phyloP scores from a whole-genome alignment of 176 grass and related monocot species.

The Eremochloa ophiuroides region DNA sequence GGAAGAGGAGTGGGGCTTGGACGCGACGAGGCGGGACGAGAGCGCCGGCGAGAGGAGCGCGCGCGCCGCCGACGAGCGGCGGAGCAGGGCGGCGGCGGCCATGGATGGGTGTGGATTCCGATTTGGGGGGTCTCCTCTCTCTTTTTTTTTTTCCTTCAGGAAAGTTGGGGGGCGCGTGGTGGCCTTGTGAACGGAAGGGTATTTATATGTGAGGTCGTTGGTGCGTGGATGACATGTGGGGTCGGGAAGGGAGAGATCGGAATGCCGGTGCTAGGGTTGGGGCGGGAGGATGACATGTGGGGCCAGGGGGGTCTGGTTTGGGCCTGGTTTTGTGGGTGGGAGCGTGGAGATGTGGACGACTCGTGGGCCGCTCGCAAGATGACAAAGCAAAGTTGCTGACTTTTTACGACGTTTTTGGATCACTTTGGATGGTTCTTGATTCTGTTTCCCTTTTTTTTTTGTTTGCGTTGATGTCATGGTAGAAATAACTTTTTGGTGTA shows the following conservation, averaged over 20 bases:
- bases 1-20: slow-evolving; percentile 65
- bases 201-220: not conserved
- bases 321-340: slow-evolving; percentile 25
- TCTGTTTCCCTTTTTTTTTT: not conserved
- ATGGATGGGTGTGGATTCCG: slow-evolving; percentile 39
- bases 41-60: slow-evolving; percentile 44
- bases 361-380: slow-evolving; percentile 25
- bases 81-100: slow-evolving; percentile 37
- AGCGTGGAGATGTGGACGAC: slow-evolving; percentile 31
- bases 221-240: slow-evolving; percentile 41
- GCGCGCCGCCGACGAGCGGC: slow-evolving; percentile 44
- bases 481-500: not conserved
- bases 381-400: slow-evolving; percentile 23
- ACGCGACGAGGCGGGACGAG: slow-evolving; percentile 50
- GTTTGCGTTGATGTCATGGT: slow-evolving; percentile 9
- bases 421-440: not conserved
- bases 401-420: not conserved
- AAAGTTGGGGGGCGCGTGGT: not conserved
- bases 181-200: slow-evolving; percentile 10
- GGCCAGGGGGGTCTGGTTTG: not conserved
- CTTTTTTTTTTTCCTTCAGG: slow-evolving; percentile 2
- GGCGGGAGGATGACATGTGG: slow-evolving; percentile 18
- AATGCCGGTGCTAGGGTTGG: slow-evolving; percentile 42
- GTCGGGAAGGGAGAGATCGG: not conserved
- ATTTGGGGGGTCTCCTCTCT: slow-evolving; percentile 28